A percentile compares a stretch with the other conserved stretches of the same genome.
These are phyloP conservation scores for Populus alba DNA, from an alignment of 345 rosid species.

Conservation along the genomic window DNA sequence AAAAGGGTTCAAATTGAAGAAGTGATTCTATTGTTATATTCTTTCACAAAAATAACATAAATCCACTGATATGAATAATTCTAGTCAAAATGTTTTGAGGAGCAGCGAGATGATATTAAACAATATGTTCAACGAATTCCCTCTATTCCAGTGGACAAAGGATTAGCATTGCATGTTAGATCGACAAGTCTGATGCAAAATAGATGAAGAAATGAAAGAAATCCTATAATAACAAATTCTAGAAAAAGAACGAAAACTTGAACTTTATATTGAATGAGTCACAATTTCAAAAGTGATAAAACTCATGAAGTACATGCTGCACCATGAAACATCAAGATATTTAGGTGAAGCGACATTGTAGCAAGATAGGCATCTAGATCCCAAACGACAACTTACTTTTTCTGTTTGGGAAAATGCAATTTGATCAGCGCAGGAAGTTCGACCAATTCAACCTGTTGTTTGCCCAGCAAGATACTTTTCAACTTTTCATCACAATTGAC, in stretches of 20 bases:
- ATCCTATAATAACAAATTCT: not conserved
- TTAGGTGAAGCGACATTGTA: not conserved
- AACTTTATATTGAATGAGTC: not conserved
- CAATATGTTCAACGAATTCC: not conserved
- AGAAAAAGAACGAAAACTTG: not conserved
- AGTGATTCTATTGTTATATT: too few relatives aligned
- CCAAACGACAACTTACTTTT: slow-evolving; percentile 41
- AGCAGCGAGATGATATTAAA: too few relatives aligned
- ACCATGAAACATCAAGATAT: slow-evolving; percentile 5
- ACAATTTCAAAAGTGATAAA: not conserved
- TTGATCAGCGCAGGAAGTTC: slow-evolving; percentile 85
- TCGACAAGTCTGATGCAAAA: not conserved
- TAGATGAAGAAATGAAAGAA: not conserved
- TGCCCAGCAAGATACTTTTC: slow-evolving; percentile 67
- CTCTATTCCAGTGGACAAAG: not conserved
- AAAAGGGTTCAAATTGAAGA: too few relatives aligned
- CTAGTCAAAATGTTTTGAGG: too few relatives aligned
- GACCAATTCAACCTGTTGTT: slow-evolving; percentile 66
- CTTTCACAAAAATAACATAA: too few relatives aligned
- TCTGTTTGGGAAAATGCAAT: slow-evolving; percentile 69
- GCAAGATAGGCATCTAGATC: not conserved
- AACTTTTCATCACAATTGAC: slow-evolving; percentile 79
- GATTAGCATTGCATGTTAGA: not conserved
- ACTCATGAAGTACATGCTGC: not conserved
- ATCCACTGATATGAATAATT: too few relatives aligned